These are phyloP conservation scores for Barbarea vulgaris DNA, from an alignment of 345 rosid species.

Conservation along the genomic window DNA sequence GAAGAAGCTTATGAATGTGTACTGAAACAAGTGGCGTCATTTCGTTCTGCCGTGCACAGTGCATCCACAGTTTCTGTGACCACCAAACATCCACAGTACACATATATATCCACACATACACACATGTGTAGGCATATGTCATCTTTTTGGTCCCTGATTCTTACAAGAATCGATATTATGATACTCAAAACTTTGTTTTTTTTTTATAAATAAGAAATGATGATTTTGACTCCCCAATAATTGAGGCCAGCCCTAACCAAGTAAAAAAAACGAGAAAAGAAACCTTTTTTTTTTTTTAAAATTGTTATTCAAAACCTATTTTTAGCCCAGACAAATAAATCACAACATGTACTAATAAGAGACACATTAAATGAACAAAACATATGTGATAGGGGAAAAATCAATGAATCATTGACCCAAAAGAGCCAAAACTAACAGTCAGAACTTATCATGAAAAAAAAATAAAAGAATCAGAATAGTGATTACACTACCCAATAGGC, in stretches of 20 bases:
- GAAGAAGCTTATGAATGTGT: slow-evolving; percentile 39
- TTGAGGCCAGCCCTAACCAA: slow-evolving; percentile 33
- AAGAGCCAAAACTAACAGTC: slow-evolving; percentile 4
- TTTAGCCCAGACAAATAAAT: slow-evolving; percentile 37
- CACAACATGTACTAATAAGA: slow-evolving; percentile 23
- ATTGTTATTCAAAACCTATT: slow-evolving; percentile 22
- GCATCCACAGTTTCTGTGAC: slow-evolving; percentile 39
- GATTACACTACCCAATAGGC: slow-evolving; percentile 1
- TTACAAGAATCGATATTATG: slow-evolving; percentile 33
- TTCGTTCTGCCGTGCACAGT: slow-evolving; percentile 43
- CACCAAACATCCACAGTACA: slow-evolving; percentile 39
- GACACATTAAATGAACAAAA: slow-evolving; percentile 28
- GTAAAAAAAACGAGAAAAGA: neutral
- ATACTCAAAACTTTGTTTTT: neutral
- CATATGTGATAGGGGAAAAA: slow-evolving; percentile 10
- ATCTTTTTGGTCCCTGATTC: slow-evolving; percentile 43
- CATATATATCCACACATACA: slow-evolving; percentile 14
- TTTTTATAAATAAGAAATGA: slow-evolving; percentile 16
- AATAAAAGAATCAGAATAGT: neutral
- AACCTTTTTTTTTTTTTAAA: slow-evolving; percentile 10
- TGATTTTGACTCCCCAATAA: slow-evolving; percentile 38
- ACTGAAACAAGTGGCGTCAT: slow-evolving; percentile 43
- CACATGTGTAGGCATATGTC: slow-evolving; percentile 39
- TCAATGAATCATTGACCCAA: slow-evolving; percentile 8
- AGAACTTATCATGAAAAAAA: neutral